These are phyloP conservation scores for Chrysanthemum lavandulifolium DNA, from an alignment of 129 eudicot species.

Conservation along the genomic window DNA sequence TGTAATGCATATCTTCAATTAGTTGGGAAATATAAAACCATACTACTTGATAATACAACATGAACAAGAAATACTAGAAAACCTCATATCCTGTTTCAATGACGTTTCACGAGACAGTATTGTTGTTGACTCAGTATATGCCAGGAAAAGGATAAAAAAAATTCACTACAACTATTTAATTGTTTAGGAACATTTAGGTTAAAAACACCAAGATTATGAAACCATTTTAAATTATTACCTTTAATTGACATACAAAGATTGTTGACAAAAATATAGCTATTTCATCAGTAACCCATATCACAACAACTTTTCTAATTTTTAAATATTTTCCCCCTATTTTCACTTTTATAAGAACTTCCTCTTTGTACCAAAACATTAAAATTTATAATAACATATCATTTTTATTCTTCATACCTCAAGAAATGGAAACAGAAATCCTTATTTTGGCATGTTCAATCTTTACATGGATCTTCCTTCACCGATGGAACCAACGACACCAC, in stretches of 20 bases:
- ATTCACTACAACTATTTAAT: not conserved
- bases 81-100: too few relatives aligned
- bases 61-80: too few relatives aligned
- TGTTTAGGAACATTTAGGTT: slow-evolving; percentile 39
- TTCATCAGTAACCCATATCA: slow-evolving; percentile 40
- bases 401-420: not conserved
- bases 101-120: too few relatives aligned
- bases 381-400: slow-evolving; percentile 2
- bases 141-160: too few relatives aligned
- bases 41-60: too few relatives aligned
- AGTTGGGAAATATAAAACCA: too few relatives aligned
- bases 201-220: slow-evolving; percentile 57
- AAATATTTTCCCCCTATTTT: slow-evolving; percentile 5
- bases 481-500: slow-evolving; percentile 59
- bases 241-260: slow-evolving; percentile 49
- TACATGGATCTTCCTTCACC: slow-evolving; percentile 67
- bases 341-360: slow-evolving; percentile 29
- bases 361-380: slow-evolving; percentile 17
- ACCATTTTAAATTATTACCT: slow-evolving; percentile 3
- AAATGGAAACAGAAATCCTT: slow-evolving; percentile 24
- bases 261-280: slow-evolving; percentile 37
- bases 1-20: too few relatives aligned
- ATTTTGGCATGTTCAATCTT: slow-evolving; percentile 52
- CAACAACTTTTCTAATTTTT: slow-evolving; percentile 28
- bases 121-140: too few relatives aligned